Evolutionary conservation across 2,329 filamentous ascomycete genomes (phyloP).

Genomic region (Ilyonectria mors-panacis): DNA sequence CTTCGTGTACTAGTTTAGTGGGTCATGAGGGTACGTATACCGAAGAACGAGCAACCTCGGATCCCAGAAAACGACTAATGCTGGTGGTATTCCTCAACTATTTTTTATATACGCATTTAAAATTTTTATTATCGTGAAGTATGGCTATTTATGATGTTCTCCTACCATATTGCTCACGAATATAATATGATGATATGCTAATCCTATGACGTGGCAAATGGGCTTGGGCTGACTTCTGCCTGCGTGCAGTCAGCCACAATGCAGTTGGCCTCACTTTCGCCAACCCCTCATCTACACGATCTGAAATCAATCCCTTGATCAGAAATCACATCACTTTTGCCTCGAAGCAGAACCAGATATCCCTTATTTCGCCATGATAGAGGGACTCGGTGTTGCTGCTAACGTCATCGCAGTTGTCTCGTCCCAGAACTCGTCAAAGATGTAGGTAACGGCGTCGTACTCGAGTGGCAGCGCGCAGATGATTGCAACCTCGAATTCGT

Average conservation of each 20-base stretch:
- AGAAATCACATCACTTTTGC: not conserved
- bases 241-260: constrained; percentile 6
- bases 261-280: not conserved
- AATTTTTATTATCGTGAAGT: constrained; percentile 2
- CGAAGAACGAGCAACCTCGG: too few species aligned
- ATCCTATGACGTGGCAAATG: constrained; percentile 38
- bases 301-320: constrained; percentile 4
- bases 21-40: too few species aligned
- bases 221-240: constrained; percentile 1
- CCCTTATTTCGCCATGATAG: constrained; percentile 40
- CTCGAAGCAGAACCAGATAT: constrained; percentile 50
- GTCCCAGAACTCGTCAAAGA: not conserved
- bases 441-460: too few species aligned
- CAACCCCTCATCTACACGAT: constrained; percentile 1
- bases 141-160: constrained; percentile 22
- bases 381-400: constrained; percentile 1
- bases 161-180: constrained; percentile 41
- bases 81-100: too few species aligned
- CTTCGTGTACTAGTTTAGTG: too few species aligned
- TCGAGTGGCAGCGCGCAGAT: too few species aligned
- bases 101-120: not conserved
- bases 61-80: too few species aligned
- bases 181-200: constrained; percentile 51
- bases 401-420: constrained; percentile 34
- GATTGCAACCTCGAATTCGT: too few species aligned